Evolutionary conservation across 2,329 filamentous ascomycete species (phyloP).

Genomic region (Mariannaea elegans): DNA sequence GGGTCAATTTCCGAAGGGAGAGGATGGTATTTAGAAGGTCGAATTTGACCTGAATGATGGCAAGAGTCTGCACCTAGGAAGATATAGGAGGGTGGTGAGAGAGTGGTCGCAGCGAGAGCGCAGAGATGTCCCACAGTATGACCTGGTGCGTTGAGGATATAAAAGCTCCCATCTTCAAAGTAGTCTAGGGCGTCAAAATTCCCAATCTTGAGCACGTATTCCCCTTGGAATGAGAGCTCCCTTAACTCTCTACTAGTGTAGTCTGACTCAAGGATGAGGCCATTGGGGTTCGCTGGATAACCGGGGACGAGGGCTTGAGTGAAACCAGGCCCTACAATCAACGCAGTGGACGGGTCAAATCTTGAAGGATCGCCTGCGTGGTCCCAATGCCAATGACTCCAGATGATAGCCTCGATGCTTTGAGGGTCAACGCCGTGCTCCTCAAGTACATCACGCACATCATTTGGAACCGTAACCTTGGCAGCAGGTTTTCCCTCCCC

Average conservation of each 20-base stretch:
- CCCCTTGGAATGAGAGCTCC: conserved; percentile 27
- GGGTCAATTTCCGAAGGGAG: not conserved
- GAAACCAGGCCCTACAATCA: conserved; percentile 39
- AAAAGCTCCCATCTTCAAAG: conserved; percentile 52
- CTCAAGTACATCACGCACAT: conserved; percentile 1
- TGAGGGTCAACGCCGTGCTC: conserved; percentile 2
- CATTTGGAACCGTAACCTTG: not conserved
- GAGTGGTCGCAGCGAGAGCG: conserved; percentile 28
- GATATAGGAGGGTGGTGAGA: conserved; percentile 27
- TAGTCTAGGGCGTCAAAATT: conserved; percentile 51
- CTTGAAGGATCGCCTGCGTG: conserved; percentile 39
- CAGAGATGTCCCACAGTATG: conserved; percentile 35
- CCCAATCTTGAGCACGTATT: conserved; percentile 37
- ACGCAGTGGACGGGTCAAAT: conserved; percentile 33
- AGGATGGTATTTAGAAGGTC: conserved; percentile 38
- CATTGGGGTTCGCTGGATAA: conserved; percentile 17
- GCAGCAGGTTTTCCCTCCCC: not conserved
- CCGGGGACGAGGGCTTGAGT: conserved; percentile 25
- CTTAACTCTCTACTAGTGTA: conserved; percentile 23
- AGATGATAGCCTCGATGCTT: conserved; percentile 38
- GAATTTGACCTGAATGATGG: conserved; percentile 35
- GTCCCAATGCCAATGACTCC: conserved; percentile 43
- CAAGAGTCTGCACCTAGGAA: conserved; percentile 35
- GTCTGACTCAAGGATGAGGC: conserved; percentile 26
- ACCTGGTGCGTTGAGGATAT: conserved; percentile 47